phyloP scores from a whole-genome alignment of 495 filamentous ascomycete genomes.

The Aspergillus incahuasiensis region DNA sequence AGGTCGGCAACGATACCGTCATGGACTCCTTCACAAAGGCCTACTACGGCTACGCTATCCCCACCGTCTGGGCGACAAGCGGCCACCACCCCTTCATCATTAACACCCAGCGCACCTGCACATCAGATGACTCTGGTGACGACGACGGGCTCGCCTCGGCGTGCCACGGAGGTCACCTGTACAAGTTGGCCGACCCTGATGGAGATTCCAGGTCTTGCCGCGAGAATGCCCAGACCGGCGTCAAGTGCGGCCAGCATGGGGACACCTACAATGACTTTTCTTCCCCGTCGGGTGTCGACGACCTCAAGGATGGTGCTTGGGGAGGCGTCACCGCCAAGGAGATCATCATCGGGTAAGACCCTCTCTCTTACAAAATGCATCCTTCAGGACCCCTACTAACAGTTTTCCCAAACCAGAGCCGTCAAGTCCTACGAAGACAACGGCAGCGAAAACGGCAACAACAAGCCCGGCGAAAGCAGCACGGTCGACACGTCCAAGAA shows the following conservation, averaged over 20 bases:
- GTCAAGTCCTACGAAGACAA: conserved; percentile 28
- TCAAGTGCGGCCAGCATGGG: background rate
- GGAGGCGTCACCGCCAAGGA: background rate
- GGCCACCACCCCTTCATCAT: conserved; percentile 25
- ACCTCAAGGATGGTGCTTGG: background rate
- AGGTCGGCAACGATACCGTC: background rate
- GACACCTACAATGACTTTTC: background rate
- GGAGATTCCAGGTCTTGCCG: background rate
- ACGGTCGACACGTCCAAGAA: conserved; percentile 19
- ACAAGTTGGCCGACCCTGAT: conserved; percentile 25
- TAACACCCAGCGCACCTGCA: conserved; percentile 15
- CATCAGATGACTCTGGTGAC: conserved; percentile 14
- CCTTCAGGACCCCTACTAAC: background rate
- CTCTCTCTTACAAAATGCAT: background rate
- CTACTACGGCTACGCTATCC: conserved; percentile 31
- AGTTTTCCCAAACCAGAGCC: background rate
- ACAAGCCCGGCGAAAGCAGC: no score
- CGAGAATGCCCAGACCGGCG: background rate
- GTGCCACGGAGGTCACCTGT: conserved; percentile 24
- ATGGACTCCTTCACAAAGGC: conserved; percentile 13
- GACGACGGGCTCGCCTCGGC: conserved; percentile 15
- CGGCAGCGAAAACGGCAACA: conserved; percentile 24
- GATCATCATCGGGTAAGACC: background rate
- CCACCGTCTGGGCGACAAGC: conserved; percentile 24
- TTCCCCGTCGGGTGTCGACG: background rate